phyloP scores from a whole-genome alignment of 225 moss, liverwort and hornwort species.

The Pleurozium schreberi region DNA sequence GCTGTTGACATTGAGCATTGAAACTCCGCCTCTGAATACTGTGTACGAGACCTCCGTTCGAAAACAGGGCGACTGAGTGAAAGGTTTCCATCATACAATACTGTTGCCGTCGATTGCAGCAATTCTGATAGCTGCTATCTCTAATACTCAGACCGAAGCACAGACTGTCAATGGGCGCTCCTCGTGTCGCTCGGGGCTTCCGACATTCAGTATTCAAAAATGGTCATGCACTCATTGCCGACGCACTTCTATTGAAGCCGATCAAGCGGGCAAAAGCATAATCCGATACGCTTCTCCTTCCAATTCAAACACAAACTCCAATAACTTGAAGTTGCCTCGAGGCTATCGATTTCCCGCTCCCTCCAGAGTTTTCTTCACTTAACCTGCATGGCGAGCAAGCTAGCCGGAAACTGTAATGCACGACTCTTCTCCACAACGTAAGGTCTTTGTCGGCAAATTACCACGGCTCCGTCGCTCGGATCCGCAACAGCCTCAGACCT shows the following conservation, averaged over 20 bases:
- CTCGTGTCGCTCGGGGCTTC: neutral
- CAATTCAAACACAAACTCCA: neutral
- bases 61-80: neutral
- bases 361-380: neutral
- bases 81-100: conserved; percentile 10
- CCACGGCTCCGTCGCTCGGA: neutral
- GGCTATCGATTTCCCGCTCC: neutral
- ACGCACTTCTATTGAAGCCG: neutral
- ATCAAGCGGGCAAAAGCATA: neutral
- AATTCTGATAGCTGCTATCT: neutral
- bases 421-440: neutral
- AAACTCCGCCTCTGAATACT: conserved; percentile 1
- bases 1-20: neutral
- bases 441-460: neutral
- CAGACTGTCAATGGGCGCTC: neutral
- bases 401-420: neutral
- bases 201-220: neutral
- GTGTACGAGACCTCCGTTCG: neutral
- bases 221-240: neutral
- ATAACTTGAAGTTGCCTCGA: neutral
- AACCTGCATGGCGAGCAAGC: neutral
- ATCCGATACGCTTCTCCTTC: neutral
- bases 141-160: neutral
- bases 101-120: neutral
- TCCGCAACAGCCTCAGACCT: neutral